These are phyloP conservation scores for Athelia psychrophila DNA, from an alignment of 1,284 basidiomycete species.

Conservation along the genomic window DNA sequence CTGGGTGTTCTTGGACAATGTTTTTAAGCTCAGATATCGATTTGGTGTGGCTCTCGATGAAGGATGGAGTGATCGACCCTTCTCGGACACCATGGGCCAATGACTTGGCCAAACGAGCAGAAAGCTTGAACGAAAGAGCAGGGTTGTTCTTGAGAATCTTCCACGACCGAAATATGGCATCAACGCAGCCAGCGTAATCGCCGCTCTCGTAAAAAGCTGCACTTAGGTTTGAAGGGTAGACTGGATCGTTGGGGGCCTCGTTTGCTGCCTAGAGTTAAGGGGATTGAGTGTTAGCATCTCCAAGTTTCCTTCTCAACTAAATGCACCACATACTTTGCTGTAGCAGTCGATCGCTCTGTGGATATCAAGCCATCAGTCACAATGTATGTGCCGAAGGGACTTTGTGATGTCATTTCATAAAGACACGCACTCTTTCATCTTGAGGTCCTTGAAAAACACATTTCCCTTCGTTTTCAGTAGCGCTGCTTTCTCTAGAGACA, in stretches of 20 bases:
- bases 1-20: neutral
- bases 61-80: neutral
- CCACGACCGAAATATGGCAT: slow-evolving; percentile 8
- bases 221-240: slow-evolving; percentile 13
- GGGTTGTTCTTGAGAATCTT: neutral
- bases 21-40: neutral
- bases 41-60: neutral
- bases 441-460: neutral
- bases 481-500: neutral
- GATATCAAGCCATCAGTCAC: neutral
- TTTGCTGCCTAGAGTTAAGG: neutral
- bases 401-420: neutral
- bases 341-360: neutral
- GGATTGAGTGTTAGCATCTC: neutral
- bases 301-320: neutral
- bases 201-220: slow-evolving; percentile 11
- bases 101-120: slow-evolving; percentile 9
- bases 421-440: neutral
- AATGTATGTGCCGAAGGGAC: neutral
- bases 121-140: slow-evolving; percentile 4
- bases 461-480: neutral
- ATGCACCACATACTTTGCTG: neutral
- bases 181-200: slow-evolving; percentile 4
- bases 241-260: slow-evolving; percentile 4
- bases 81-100: slow-evolving; percentile 3